These are phyloP conservation scores for Entomortierella beljakovae DNA, from an alignment of 192 early-diverging fungal genomes.

Conservation along the genomic window DNA sequence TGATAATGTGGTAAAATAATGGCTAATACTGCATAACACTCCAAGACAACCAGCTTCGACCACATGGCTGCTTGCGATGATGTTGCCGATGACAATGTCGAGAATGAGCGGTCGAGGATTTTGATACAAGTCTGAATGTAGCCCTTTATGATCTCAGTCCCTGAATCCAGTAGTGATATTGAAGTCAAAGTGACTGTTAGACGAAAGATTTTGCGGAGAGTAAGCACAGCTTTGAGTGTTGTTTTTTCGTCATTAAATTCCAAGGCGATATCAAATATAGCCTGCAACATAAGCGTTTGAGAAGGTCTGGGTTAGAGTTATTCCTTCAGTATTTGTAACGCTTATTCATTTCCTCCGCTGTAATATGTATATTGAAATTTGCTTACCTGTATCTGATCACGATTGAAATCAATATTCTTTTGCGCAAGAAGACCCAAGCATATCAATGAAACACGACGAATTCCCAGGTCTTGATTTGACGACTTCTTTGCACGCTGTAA, in stretches of 20 bases:
- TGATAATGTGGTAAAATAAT: conserved; percentile 17
- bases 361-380: too few relatives aligned
- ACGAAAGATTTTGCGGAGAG: conserved; percentile 36
- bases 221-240: conserved; percentile 15
- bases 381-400: conserved; percentile 36
- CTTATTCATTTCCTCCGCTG: background rate
- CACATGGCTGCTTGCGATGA: background rate
- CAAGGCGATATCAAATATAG: conserved; percentile 26
- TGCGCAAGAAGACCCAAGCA: conserved; percentile 34
- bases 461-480: conserved; percentile 6
- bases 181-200: conserved; percentile 22
- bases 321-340: too few relatives aligned
- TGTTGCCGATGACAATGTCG: background rate
- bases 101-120: conserved; percentile 14
- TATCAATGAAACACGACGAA: conserved; percentile 37
- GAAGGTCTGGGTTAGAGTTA: too few relatives aligned
- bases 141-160: conserved; percentile 8
- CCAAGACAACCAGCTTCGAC: conserved; percentile 15
- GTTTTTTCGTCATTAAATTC: conserved; percentile 31
- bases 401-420: conserved; percentile 39
- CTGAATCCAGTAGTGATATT: conserved; percentile 6
- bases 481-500: conserved; percentile 20
- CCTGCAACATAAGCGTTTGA: background rate
- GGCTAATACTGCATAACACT: conserved; percentile 24
- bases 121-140: conserved; percentile 19